A percentile compares a stretch with the other conserved stretches of the same genome.
These are phyloP conservation scores for Komagataella ulmi DNA, from an alignment of 805 yeast species.

Conservation along the genomic window DNA sequence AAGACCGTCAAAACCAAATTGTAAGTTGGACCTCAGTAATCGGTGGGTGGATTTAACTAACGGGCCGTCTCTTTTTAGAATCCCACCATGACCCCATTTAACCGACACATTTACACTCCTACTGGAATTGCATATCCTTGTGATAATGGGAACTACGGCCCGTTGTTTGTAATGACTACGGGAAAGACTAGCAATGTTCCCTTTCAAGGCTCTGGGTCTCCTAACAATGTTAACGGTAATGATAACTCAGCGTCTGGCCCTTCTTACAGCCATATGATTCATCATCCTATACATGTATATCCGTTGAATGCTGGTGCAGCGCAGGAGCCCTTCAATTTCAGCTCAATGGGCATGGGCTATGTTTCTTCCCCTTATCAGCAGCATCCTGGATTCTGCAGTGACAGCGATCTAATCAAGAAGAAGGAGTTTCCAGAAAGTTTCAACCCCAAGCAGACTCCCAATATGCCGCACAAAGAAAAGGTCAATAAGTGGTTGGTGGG, in stretches of 20 bases:
- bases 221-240: background rate
- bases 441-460: conserved; percentile 47
- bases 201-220: background rate
- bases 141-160: background rate
- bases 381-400: background rate
- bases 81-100: background rate
- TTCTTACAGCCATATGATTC: background rate
- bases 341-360: background rate
- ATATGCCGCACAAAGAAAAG: conserved; percentile 57
- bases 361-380: background rate
- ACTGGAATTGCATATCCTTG: background rate
- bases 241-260: background rate
- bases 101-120: background rate
- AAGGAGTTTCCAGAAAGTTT: conserved; percentile 31
- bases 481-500: conserved; percentile 49
- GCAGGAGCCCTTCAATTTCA: background rate
- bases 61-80: background rate
- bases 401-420: background rate
- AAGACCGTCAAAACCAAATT: background rate
- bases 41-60: background rate
- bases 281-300: background rate
- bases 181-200: background rate
- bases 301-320: background rate
- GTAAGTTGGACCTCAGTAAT: background rate
- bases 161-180: background rate